Conservation (phyloP, 345 rosid species). For the Crucihimalaya himalaica region DNA sequence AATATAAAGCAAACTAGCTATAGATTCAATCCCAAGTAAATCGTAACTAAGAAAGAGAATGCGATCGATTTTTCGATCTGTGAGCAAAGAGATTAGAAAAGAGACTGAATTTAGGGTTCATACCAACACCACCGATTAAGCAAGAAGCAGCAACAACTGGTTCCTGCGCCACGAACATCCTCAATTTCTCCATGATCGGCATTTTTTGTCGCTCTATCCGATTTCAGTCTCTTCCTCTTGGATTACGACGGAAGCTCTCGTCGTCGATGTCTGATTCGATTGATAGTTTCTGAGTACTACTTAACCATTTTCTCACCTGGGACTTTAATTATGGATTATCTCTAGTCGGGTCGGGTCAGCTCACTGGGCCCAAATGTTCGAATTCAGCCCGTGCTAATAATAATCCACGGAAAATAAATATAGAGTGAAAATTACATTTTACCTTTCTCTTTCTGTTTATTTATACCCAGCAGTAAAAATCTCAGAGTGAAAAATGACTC, state of each 20-base stretch:
- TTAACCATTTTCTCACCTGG: background rate
- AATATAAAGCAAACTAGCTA: background rate
- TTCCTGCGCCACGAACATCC: slow-evolving; percentile 84
- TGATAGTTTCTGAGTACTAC: background rate
- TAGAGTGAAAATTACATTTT: background rate
- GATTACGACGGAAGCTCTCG: background rate
- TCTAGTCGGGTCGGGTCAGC: background rate
- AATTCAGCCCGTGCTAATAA: background rate
- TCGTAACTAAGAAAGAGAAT: background rate
- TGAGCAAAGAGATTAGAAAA: background rate
- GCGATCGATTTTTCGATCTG: slow-evolving; percentile 9
- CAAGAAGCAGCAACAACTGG: slow-evolving; percentile 92
- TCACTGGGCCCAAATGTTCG: background rate
- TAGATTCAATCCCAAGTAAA: background rate
- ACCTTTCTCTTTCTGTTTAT: background rate
- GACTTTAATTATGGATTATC: background rate
- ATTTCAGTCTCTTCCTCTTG: slow-evolving; percentile 12
- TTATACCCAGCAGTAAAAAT: background rate
- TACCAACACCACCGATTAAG: slow-evolving; percentile 85
- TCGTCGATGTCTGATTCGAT: slow-evolving; percentile 19
- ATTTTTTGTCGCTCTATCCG: slow-evolving; percentile 42
- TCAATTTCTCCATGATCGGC: slow-evolving; percentile 83
- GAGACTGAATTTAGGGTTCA: slow-evolving; percentile 15
- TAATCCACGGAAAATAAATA: background rate
- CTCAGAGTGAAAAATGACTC: background rate